Conservation (phyloP, 352 stramenopile species). For the Phytopythium oedochilum region DNA sequence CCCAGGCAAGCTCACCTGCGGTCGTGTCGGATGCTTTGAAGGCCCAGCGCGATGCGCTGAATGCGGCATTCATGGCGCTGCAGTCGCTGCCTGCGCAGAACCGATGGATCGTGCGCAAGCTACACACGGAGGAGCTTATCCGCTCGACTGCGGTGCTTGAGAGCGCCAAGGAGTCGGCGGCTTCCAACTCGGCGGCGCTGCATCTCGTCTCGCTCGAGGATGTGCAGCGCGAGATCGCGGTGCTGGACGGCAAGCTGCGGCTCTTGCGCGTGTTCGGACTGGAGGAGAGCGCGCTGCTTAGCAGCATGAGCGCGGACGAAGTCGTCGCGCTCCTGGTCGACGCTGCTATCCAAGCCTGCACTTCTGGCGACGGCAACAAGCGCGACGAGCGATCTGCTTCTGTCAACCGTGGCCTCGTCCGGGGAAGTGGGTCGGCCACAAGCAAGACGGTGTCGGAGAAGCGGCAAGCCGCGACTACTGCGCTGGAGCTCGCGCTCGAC, state of each 20-base stretch:
- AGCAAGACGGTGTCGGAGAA: constrained; percentile 31
- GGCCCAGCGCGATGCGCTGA: constrained; percentile 59
- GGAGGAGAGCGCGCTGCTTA: constrained; percentile 48
- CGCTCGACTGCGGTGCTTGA: constrained; percentile 3
- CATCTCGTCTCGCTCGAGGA: constrained; percentile 64
- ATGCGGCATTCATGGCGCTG: constrained; percentile 42
- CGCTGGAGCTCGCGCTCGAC: constrained; percentile 47
- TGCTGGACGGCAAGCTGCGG: constrained; percentile 62
- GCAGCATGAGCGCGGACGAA: constrained; percentile 51
- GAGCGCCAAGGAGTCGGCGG: constrained; percentile 6
- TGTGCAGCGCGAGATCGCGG: constrained; percentile 44
- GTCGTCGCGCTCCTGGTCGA: constrained; percentile 58
- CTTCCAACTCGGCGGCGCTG: constrained; percentile 17
- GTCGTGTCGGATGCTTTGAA: constrained; percentile 21
- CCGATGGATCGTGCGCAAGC: constrained; percentile 68
- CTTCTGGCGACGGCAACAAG: constrained; percentile 10
- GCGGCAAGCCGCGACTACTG: constrained; percentile 33
- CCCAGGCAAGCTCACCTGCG: constrained; percentile 25
- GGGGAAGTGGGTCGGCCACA: not conserved
- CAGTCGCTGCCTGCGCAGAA: constrained; percentile 33
- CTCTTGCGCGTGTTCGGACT: constrained; percentile 41
- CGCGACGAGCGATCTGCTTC: constrained; percentile 9
- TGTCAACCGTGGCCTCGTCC: not conserved
- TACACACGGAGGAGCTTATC: constrained; percentile 53
- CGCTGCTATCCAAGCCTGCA: constrained; percentile 6